A percentile compares a stretch with the other conserved stretches of the same genome.
Conservation (phyloP, 2,329 filamentous ascomycete genomes). For the Pseudocercospora fuligena region DNA sequence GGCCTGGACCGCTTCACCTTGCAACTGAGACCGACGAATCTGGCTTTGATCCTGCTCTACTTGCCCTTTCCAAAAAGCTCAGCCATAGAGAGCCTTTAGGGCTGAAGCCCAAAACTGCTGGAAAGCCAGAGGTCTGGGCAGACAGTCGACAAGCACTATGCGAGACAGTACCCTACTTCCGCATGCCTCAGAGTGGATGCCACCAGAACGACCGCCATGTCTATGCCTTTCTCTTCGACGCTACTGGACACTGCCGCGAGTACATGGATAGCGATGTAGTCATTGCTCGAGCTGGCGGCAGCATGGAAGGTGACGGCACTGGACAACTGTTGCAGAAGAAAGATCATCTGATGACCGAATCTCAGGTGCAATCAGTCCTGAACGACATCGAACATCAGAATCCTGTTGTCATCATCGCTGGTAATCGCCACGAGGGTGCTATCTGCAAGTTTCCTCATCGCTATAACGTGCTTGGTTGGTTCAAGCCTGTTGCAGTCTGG, state of each 20-base stretch:
- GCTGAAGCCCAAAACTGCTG: slow-evolving; percentile 41
- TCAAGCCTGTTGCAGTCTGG: slow-evolving; percentile 72
- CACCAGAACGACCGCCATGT: slow-evolving; percentile 59
- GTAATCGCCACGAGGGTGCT: slow-evolving; percentile 56
- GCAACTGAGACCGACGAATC: neutral
- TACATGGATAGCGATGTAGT: slow-evolving; percentile 65
- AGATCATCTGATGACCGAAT: slow-evolving; percentile 50
- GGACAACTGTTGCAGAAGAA: slow-evolving; percentile 54
- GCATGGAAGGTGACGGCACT: slow-evolving; percentile 52
- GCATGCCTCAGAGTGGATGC: slow-evolving; percentile 63
- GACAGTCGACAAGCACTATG: slow-evolving; percentile 64
- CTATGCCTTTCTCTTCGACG: slow-evolving; percentile 64
- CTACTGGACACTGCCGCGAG: slow-evolving; percentile 58
- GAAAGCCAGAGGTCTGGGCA: slow-evolving; percentile 60
- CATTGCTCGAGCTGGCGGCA: slow-evolving; percentile 66
- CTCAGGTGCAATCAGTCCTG: slow-evolving; percentile 47
- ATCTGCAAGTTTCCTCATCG: slow-evolving; percentile 58
- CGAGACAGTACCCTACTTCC: slow-evolving; percentile 67
- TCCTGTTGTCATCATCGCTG: slow-evolving; percentile 59
- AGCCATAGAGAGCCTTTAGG: slow-evolving; percentile 33
- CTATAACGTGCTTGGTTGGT: slow-evolving; percentile 71
- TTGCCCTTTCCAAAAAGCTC: slow-evolving; percentile 33
- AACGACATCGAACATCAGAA: slow-evolving; percentile 53
- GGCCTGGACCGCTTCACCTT: neutral
- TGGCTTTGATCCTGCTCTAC: slow-evolving; percentile 21